These are phyloP conservation scores for Aspergillus sclerotioniger DNA, from an alignment of 495 filamentous ascomycete genomes.

Conservation along the genomic window DNA sequence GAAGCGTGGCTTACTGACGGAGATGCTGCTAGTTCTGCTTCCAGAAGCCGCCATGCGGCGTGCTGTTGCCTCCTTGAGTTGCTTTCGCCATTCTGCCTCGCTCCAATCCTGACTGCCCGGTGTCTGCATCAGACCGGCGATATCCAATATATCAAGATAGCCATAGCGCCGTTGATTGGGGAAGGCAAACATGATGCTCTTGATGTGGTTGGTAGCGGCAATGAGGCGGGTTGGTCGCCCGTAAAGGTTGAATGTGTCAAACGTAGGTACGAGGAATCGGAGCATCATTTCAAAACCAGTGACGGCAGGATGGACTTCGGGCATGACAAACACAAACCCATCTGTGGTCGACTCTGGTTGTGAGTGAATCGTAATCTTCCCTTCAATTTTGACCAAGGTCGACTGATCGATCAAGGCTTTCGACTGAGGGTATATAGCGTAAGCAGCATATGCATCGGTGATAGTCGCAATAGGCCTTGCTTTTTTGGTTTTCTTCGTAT, in stretches of 20 bases:
- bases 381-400: constrained; percentile 91
- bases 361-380: constrained; percentile 80
- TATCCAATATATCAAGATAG: constrained; percentile 86
- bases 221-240: constrained; percentile 85
- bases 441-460: constrained; percentile 84
- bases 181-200: constrained; percentile 98
- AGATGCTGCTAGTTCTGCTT: constrained; percentile 57
- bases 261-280: constrained; percentile 90
- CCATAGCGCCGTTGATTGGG: constrained; percentile 84
- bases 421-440: constrained; percentile 92
- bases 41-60: constrained; percentile 62
- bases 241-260: constrained; percentile 90
- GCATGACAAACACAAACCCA: constrained; percentile 98
- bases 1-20: constrained; percentile 57
- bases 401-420: constrained; percentile 92
- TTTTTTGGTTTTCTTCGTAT: constrained; percentile 92
- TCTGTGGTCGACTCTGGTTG: constrained; percentile 70
- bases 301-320: constrained; percentile 85
- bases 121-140: constrained; percentile 71
- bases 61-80: constrained; percentile 87
- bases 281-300: constrained; percentile 96
- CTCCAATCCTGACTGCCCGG: constrained; percentile 76
- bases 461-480: constrained; percentile 85
- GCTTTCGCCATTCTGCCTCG: constrained; percentile 85
- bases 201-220: constrained; percentile 78